A percentile compares a stretch with the other conserved stretches of the same genome.
These are phyloP conservation scores for Calonectria hongkongensis DNA, from an alignment of 2,329 filamentous ascomycete species.

Conservation along the genomic window DNA sequence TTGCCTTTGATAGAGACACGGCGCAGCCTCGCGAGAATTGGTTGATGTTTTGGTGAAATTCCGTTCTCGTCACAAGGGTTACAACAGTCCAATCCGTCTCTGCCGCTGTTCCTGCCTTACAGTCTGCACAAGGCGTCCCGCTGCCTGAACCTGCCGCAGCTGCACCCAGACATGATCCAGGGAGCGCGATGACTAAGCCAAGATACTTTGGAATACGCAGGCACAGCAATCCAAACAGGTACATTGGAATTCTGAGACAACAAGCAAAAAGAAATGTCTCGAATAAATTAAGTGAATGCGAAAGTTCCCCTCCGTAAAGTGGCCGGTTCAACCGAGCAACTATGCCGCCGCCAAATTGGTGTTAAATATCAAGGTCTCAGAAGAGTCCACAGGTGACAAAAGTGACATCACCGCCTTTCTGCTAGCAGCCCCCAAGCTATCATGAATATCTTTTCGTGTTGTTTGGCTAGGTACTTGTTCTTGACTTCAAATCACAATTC, in stretches of 20 bases:
- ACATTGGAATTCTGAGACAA: background rate
- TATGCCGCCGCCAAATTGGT: background rate
- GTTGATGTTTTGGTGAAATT: slow-evolving; percentile 41
- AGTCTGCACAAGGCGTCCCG: slow-evolving; percentile 23
- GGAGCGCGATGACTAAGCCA: slow-evolving; percentile 5
- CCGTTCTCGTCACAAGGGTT: slow-evolving; percentile 23
- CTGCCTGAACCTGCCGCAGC: slow-evolving; percentile 13
- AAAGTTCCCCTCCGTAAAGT: background rate
- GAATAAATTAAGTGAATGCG: background rate
- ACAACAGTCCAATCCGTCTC: slow-evolving; percentile 26
- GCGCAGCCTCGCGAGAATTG: slow-evolving; percentile 4
- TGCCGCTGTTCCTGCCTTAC: slow-evolving; percentile 26
- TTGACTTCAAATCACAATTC: slow-evolving; percentile 48
- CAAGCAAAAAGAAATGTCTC: slow-evolving; percentile 2
- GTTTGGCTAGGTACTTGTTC: slow-evolving; percentile 46
- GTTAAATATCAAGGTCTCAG: background rate
- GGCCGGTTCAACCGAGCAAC: background rate
- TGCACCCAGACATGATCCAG: background rate
- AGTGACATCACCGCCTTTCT: slow-evolving; percentile 23
- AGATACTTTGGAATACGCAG: background rate
- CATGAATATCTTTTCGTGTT: slow-evolving; percentile 50
- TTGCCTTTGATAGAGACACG: slow-evolving; percentile 1
- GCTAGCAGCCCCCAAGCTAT: slow-evolving; percentile 4
- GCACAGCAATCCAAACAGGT: background rate
- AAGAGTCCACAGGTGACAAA: slow-evolving; percentile 1